These are phyloP conservation scores for Pyricularia sp. DNA, from an alignment of 2,329 filamentous ascomycete species.

Conservation along the genomic window DNA sequence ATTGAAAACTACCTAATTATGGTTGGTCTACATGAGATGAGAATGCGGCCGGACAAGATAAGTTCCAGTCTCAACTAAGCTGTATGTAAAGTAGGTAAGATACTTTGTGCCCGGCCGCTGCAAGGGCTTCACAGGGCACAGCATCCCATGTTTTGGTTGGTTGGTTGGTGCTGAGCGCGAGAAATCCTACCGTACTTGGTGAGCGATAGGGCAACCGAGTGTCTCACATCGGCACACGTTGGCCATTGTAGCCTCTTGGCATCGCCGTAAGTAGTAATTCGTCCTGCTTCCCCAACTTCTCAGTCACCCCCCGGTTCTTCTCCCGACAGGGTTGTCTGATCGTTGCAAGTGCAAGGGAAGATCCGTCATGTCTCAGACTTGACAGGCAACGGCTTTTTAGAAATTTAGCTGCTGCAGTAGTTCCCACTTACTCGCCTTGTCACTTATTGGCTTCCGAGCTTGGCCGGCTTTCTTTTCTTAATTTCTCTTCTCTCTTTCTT, in stretches of 20 bases:
- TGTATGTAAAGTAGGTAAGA: too few species aligned
- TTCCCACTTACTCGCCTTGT: not conserved
- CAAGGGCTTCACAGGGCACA: not conserved
- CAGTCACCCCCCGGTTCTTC: not conserved
- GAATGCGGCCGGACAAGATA: not conserved
- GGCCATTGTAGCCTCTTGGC: not conserved
- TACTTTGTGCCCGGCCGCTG: not conserved
- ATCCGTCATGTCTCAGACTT: not conserved
- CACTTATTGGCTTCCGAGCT: not conserved
- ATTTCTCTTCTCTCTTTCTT: not conserved
- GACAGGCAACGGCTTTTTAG: not conserved
- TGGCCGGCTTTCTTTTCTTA: not conserved
- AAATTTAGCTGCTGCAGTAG: not conserved
- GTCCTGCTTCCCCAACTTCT: not conserved
- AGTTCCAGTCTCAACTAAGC: not conserved
- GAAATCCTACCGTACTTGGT: not conserved
- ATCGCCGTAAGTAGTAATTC: not conserved
- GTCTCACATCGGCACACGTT: not conserved
- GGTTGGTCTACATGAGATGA: not conserved
- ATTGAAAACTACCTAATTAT: too few species aligned
- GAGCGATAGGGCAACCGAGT: not conserved
- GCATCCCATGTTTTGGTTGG: not conserved
- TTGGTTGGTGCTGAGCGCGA: not conserved
- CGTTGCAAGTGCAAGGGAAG: not conserved
- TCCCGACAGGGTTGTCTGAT: not conserved